phyloP scores from a whole-genome alignment of 2,329 filamentous ascomycete species.

The Dothideomycetes sp. region DNA sequence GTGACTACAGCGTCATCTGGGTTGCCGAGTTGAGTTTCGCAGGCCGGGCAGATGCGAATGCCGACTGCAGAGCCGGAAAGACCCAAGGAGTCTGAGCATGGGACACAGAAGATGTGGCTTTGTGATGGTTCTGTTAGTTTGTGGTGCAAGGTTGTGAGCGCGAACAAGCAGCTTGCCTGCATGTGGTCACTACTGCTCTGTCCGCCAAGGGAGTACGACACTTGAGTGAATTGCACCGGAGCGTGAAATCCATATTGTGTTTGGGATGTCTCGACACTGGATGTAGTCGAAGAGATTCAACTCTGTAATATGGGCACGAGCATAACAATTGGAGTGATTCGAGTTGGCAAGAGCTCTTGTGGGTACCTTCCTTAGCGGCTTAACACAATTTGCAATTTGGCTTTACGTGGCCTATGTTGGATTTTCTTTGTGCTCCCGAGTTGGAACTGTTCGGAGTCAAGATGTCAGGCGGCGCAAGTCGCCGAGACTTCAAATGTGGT shows the following conservation, averaged over 20 bases:
- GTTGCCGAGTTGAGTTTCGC: slow-evolving; percentile 54
- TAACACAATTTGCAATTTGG: too few relatives aligned
- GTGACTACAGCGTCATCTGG: slow-evolving; percentile 65
- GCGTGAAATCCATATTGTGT: slow-evolving; percentile 63
- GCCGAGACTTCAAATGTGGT: too few relatives aligned
- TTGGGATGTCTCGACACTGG: too few relatives aligned
- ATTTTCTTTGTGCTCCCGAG: too few relatives aligned
- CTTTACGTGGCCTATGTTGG: too few relatives aligned
- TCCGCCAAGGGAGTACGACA: slow-evolving; percentile 61
- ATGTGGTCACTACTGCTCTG: slow-evolving; percentile 75
- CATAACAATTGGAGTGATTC: background rate
- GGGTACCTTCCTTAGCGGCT: too few relatives aligned
- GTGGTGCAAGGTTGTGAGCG: background rate
- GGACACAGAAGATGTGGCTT: slow-evolving; percentile 76
- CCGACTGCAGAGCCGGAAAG: slow-evolving; percentile 42
- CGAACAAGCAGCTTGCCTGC: slow-evolving; percentile 49
- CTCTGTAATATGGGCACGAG: background rate
- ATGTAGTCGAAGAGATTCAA: background rate
- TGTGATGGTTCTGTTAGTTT: background rate
- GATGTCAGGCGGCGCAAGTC: background rate
- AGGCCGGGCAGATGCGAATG: slow-evolving; percentile 62
- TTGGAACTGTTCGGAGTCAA: background rate
- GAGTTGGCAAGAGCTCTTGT: too few relatives aligned
- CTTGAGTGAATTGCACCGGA: slow-evolving; percentile 71
- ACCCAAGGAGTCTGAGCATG: slow-evolving; percentile 57